These are phyloP conservation scores for Fraxinus dipetala DNA, from an alignment of 305 asterid genomes.

Conservation along the genomic window DNA sequence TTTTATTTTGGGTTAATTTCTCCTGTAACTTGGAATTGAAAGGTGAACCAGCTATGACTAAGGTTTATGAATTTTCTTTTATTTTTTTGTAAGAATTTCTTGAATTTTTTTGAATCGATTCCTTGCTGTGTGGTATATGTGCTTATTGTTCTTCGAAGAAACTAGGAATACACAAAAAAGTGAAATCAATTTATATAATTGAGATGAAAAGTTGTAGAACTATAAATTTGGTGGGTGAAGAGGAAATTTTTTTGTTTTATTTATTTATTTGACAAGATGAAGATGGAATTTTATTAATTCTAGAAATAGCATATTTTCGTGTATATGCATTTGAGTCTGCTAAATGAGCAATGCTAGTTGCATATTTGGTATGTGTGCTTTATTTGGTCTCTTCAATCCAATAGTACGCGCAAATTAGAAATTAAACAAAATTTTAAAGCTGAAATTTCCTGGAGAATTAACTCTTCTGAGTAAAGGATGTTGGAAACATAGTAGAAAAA, in stretches of 20 bases:
- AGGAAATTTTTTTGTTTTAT: too few species aligned
- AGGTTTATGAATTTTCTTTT: constrained; percentile 4
- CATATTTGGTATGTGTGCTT: neutral
- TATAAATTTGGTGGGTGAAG: neutral
- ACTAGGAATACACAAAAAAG: neutral
- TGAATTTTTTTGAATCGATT: neutral
- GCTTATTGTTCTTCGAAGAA: neutral
- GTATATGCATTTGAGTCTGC: neutral
- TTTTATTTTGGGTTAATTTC: neutral
- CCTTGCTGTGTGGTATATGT: neutral
- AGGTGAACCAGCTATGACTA: neutral
- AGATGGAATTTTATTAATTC: neutral
- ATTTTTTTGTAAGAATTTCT: neutral
- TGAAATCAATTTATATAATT: neutral
- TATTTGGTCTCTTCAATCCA: neutral
- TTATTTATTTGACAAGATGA: neutral
- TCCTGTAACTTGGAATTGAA: neutral
- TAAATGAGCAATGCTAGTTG: neutral
- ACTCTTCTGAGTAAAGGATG: neutral
- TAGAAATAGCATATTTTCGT: neutral
- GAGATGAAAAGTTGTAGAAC: neutral
- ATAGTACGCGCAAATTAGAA: neutral
- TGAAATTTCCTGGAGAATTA: neutral
- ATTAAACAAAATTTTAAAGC: neutral
- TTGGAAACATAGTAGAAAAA: neutral